Base-by-base conservation (phyloP, 164 flowering plant species). In the Liriodendron chinense region DNA sequence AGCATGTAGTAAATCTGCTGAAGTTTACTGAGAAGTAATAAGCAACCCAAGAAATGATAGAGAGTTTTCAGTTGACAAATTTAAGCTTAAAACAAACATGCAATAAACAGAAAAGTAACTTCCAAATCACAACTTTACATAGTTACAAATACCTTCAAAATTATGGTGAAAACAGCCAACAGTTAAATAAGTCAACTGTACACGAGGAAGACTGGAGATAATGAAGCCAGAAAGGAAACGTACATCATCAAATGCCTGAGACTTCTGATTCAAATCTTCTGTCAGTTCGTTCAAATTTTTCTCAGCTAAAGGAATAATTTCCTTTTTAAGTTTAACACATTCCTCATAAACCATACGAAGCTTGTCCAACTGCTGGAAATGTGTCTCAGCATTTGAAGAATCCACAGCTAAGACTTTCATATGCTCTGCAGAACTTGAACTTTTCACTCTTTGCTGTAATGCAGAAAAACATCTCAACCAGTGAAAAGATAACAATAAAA, bases 221-320 rank as follows among this genome's bases (percentile, higher is more conserved):
- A 67, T 25, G 43, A 34, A 34, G 43, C 43, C 43, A 34, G 43
- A 72, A 73, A 3, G 48, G 76, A 72, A 18, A 73, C 78, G 84
- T 87, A 96, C 99, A 88, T 96, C 99, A 85, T 96, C 97, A 77
- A 89, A 87, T 57, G 95, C 89, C 84, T 88, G 94, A 59, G 94
- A 83, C 79, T 91, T 92, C 70, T 88, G 82, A 72, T 91, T 91
- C 84, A 89, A 68, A 80, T 94, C 96, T 80, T 88, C 90, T 26
- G 72, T 84, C 43, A 94, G 87, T 53, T 83, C 87, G 47, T 73
- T 76, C 74, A 92, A 82, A 53, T 76, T 89, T 81, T 83, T 90
- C 81, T 89, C 96, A 18, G 88, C 80, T 48, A 75, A 78, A 79
- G 98, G 99, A 69, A 92, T 87, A 48, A 89, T 83, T 79, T 96